Evolutionary conservation across 139 green algal species (phyloP).

Genomic region (Trebouxia sp.): DNA sequence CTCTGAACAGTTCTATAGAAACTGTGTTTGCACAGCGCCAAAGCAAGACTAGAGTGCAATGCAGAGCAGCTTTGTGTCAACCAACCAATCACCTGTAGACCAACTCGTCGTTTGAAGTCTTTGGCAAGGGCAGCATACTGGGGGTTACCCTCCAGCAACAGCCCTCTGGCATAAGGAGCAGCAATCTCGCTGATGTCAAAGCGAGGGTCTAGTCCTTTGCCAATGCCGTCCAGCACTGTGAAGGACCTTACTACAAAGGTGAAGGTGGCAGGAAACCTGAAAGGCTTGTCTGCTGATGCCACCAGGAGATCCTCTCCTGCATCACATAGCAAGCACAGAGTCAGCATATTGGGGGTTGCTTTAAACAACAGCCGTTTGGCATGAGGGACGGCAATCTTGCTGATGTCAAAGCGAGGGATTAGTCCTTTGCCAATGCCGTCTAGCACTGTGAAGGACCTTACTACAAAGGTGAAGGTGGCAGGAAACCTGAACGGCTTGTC

Average conservation of each 20-base stretch:
- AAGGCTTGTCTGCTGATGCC: not conserved
- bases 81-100: slow-evolving; percentile 43
- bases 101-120: slow-evolving; percentile 65
- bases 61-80: no score
- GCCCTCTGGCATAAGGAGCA: no score
- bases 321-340: no score
- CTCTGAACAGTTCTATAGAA: no score
- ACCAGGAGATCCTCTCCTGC: not conserved
- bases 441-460: slow-evolving; percentile 89
- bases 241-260: not conserved
- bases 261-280: not conserved
- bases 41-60: no score
- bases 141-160: no score
- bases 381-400: slow-evolving; percentile 94
- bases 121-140: slow-evolving; percentile 53
- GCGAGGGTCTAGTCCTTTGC: no score
- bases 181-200: not conserved
- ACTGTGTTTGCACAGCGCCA: no score
- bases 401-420: slow-evolving; percentile 97
- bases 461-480: slow-evolving; percentile 96
- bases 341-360: slow-evolving; percentile 47
- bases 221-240: not conserved
- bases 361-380: slow-evolving; percentile 85
- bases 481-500: slow-evolving; percentile 99
- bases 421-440: slow-evolving; percentile 98